These are phyloP conservation scores for Xerocomus brunneocitrinus DNA, from an alignment of 768 basidiomycete species.

Conservation along the genomic window DNA sequence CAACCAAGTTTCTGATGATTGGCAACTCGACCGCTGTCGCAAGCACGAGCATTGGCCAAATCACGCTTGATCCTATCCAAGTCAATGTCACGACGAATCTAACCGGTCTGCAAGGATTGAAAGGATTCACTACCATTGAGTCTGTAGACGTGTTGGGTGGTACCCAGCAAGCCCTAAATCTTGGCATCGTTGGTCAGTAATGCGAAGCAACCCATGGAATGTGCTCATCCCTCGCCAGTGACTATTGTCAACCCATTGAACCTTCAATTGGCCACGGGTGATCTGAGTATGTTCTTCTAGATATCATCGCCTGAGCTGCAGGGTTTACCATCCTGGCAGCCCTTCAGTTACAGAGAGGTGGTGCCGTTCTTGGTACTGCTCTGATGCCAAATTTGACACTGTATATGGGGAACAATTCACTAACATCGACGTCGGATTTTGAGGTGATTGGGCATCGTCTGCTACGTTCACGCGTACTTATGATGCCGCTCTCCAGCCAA, in stretches of 20 bases:
- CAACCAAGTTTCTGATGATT: conserved; percentile 51
- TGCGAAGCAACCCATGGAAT: background rate
- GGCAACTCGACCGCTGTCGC: conserved; percentile 59
- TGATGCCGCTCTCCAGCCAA: conserved; percentile 40
- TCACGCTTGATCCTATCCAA: conserved; percentile 66
- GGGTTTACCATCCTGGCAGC: conserved; percentile 30
- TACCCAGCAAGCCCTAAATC: conserved; percentile 50
- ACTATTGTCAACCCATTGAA: conserved; percentile 66
- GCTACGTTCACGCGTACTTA: background rate
- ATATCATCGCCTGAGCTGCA: background rate
- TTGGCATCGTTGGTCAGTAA: conserved; percentile 52
- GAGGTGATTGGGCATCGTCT: conserved; percentile 29
- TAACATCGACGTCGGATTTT: conserved; percentile 48
- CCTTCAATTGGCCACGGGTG: conserved; percentile 56
- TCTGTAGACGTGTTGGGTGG: conserved; percentile 66
- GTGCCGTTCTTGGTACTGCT: conserved; percentile 53
- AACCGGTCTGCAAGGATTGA: conserved; percentile 56
- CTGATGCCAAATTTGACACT: conserved; percentile 58
- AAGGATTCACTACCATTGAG: conserved; percentile 50
- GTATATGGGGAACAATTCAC: conserved; percentile 54
- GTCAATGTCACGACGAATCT: conserved; percentile 64
- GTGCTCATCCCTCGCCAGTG: conserved; percentile 32
- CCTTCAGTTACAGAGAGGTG: conserved; percentile 52
- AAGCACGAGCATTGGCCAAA: conserved; percentile 56
- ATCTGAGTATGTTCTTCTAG: conserved; percentile 46